Percentiles rank a stretch among this genome's conserved stretches.
phyloP scores from a whole-genome alignment of 108 stramenopile species.

The Nitzschia sp. region DNA sequence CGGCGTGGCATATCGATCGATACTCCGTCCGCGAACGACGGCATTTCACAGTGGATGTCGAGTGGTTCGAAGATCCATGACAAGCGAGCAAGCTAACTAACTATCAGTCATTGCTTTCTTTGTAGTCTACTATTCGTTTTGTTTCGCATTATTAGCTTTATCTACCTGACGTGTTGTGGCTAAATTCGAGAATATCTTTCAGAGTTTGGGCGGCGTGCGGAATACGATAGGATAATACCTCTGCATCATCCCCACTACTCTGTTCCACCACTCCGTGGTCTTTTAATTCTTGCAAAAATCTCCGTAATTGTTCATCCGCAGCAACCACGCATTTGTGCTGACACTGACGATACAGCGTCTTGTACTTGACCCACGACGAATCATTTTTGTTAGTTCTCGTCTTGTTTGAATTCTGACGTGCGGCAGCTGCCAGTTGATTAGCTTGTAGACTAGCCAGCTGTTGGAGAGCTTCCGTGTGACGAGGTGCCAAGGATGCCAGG shows the following conservation, averaged over 20 bases:
- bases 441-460: slow-evolving; percentile 59
- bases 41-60: slow-evolving; percentile 25
- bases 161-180: no score
- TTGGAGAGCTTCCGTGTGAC: slow-evolving; percentile 65
- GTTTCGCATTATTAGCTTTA: background rate
- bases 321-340: slow-evolving; percentile 39
- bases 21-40: slow-evolving; percentile 8
- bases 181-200: slow-evolving; percentile 25
- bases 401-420: background rate
- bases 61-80: slow-evolving; percentile 36
- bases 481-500: slow-evolving; percentile 50
- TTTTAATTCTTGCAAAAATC: slow-evolving; percentile 50
- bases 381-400: background rate
- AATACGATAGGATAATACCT: slow-evolving; percentile 28
- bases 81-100: no score
- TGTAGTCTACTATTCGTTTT: no score
- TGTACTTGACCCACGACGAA: slow-evolving; percentile 30
- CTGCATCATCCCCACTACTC: background rate
- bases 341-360: slow-evolving; percentile 51
- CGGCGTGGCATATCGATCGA: background rate
- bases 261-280: slow-evolving; percentile 59
- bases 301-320: slow-evolving; percentile 44
- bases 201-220: slow-evolving; percentile 25
- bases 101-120: no score
- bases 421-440: slow-evolving; percentile 7